Evolutionary conservation across 169 alveolate species (phyloP).

Genomic region (Eimeria necatrix): DNA sequence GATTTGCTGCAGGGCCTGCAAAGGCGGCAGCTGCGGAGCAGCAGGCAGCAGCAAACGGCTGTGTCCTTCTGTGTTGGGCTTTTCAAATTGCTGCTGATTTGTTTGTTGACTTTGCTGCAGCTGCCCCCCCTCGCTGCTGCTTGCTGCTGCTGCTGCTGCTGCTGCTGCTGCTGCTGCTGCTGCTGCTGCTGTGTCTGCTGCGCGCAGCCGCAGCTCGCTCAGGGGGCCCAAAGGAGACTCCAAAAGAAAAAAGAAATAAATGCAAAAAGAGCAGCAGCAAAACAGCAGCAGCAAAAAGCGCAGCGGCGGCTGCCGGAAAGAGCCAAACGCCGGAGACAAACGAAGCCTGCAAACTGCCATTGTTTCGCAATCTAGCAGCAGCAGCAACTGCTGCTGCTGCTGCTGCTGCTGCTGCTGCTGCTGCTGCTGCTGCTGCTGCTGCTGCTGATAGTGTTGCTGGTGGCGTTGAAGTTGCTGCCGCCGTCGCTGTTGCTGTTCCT

Average conservation of each 20-base stretch:
- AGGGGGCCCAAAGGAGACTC: too few relatives aligned
- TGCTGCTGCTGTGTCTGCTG: too few relatives aligned
- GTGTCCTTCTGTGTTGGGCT: too few relatives aligned
- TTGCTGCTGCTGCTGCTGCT: too few relatives aligned
- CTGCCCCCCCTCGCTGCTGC: too few relatives aligned
- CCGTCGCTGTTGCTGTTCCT: not conserved
- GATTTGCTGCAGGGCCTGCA: not conserved
- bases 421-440: conserved; percentile 2
- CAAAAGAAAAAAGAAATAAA: too few relatives aligned
- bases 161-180: too few relatives aligned
- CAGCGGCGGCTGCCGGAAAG: not conserved
- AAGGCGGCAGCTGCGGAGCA: too few relatives aligned
- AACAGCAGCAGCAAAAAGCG: not conserved
- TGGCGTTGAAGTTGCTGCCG: not conserved
- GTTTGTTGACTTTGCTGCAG: too few relatives aligned
- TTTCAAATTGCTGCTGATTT: too few relatives aligned
- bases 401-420: not conserved
- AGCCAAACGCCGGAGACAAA: not conserved
- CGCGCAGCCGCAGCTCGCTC: too few relatives aligned
- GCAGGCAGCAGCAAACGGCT: too few relatives aligned
- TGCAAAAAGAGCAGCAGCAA: not conserved
- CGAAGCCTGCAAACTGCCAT: not conserved
- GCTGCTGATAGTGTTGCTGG: not conserved
- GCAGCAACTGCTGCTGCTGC: not conserved
- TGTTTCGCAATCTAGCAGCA: not conserved